phyloP scores from a whole-genome alignment of 208 protist genomes.

The Acanthamoeba sp. region DNA sequence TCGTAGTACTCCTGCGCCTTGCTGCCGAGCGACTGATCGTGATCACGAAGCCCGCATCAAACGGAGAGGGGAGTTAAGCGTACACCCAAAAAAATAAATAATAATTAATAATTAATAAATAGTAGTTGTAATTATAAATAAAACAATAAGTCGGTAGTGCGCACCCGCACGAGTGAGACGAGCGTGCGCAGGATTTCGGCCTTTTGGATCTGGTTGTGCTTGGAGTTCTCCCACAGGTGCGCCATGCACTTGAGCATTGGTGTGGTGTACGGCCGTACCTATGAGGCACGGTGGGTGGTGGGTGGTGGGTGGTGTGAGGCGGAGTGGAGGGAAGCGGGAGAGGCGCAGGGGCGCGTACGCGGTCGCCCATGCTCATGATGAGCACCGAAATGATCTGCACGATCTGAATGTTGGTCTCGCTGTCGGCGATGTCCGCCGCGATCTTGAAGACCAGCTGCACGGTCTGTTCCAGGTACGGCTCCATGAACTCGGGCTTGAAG shows the following conservation, averaged over 20 bases:
- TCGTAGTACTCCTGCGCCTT: constrained; percentile 55
- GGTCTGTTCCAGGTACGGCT: constrained; percentile 49
- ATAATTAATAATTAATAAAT: too few relatives aligned
- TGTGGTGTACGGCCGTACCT: constrained; percentile 30
- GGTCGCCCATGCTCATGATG: constrained; percentile 47
- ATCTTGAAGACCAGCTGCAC: constrained; percentile 46
- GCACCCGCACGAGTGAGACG: constrained; percentile 37
- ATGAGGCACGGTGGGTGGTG: too few relatives aligned
- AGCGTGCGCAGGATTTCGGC: constrained; percentile 59
- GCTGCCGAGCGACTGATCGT: constrained; percentile 33
- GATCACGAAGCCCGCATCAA: background rate
- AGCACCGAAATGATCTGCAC: constrained; percentile 67
- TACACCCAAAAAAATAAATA: too few relatives aligned
- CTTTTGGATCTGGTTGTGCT: constrained; percentile 65
- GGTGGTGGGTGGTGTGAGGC: too few relatives aligned
- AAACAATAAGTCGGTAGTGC: too few relatives aligned
- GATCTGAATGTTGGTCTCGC: constrained; percentile 70
- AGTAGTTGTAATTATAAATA: too few relatives aligned
- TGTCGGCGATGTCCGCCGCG: constrained; percentile 54
- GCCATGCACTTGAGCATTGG: constrained; percentile 47
- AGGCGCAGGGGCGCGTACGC: too few relatives aligned
- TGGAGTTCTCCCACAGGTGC: constrained; percentile 46
- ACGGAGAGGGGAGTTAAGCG: background rate
- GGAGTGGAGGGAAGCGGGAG: too few relatives aligned
- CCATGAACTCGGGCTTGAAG: constrained; percentile 12